Conservation (phyloP, 768 basidiomycete species). For the Mycena epipterygia region DNA sequence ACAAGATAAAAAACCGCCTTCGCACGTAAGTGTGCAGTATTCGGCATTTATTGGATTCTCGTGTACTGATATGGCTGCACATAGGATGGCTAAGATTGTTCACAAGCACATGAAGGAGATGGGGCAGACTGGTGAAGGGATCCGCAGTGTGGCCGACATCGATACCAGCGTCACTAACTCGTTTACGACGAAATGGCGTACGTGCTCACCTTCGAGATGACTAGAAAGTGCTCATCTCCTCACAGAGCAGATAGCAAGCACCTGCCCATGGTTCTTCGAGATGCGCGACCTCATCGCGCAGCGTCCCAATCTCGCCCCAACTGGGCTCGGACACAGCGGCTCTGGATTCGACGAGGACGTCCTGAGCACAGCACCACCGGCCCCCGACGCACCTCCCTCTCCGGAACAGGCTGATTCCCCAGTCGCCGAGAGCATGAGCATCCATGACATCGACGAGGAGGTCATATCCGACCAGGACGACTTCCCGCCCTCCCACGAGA, state of each 20-base stretch:
- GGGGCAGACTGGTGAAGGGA: too few species aligned
- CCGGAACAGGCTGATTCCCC: too few species aligned
- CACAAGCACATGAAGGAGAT: too few species aligned
- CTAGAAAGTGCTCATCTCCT: too few species aligned
- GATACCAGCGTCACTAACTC: neutral
- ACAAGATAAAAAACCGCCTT: constrained; percentile 10
- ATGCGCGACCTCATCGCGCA: too few species aligned
- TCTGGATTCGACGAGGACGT: neutral
- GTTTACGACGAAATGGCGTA: too few species aligned
- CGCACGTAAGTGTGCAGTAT: neutral
- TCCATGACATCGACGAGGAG: neutral
- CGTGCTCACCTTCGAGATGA: neutral
- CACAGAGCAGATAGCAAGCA: too few species aligned
- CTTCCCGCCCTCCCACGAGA: neutral
- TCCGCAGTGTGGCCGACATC: too few species aligned
- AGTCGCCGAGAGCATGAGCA: too few species aligned
- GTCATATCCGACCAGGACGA: neutral
- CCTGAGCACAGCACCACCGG: neutral
- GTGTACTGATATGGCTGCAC: neutral
- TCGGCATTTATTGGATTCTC: neutral
- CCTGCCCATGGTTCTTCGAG: too few species aligned
- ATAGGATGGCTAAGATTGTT: too few species aligned
- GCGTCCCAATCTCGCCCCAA: too few species aligned
- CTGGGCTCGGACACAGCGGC: neutral
- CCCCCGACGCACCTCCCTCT: neutral